phyloP scores from a whole-genome alignment of 2,329 filamentous ascomycete species.

The Clonostachys rhizophaga region DNA sequence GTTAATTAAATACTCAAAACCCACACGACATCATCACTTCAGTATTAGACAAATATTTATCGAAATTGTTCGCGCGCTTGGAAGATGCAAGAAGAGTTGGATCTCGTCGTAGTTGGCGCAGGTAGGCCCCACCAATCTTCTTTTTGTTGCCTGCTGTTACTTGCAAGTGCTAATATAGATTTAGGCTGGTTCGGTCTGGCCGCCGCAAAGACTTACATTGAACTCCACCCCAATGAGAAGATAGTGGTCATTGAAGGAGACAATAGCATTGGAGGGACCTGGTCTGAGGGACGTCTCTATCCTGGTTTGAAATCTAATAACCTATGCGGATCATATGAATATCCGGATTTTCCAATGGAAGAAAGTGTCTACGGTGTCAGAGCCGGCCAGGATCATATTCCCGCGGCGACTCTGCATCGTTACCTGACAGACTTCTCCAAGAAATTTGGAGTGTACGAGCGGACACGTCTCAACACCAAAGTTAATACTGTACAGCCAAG shows the following conservation, averaged over 20 bases:
- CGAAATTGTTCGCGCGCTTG: too few species aligned
- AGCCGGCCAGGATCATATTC: slow-evolving; percentile 35
- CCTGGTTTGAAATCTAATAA: slow-evolving; percentile 71
- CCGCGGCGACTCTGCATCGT: slow-evolving; percentile 36
- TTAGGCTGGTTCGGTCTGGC: slow-evolving; percentile 46
- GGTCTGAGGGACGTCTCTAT: slow-evolving; percentile 64
- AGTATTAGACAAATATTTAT: too few species aligned
- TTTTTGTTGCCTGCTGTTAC: too few species aligned
- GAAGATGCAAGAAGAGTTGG: slow-evolving; percentile 5
- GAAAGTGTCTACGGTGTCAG: slow-evolving; percentile 42
- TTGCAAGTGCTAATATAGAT: too few species aligned
- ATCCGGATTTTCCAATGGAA: slow-evolving; percentile 68
- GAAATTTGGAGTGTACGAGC: slow-evolving; percentile 31
- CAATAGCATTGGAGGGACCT: slow-evolving; percentile 59
- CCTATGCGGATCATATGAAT: slow-evolving; percentile 68
- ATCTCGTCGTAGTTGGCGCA: slow-evolving; percentile 13
- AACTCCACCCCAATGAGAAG: slow-evolving; percentile 46
- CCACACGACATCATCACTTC: too few species aligned
- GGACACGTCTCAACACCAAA: slow-evolving; percentile 31
- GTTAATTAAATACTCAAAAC: too few species aligned
- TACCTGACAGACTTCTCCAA: slow-evolving; percentile 42
- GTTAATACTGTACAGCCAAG: slow-evolving; percentile 27
- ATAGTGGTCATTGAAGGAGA: slow-evolving; percentile 52
- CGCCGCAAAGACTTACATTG: slow-evolving; percentile 58
- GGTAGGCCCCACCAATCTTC: slow-evolving; percentile 5